Conservation (phyloP, 441 rosid species). For the Metrosideros polymorpha region DNA sequence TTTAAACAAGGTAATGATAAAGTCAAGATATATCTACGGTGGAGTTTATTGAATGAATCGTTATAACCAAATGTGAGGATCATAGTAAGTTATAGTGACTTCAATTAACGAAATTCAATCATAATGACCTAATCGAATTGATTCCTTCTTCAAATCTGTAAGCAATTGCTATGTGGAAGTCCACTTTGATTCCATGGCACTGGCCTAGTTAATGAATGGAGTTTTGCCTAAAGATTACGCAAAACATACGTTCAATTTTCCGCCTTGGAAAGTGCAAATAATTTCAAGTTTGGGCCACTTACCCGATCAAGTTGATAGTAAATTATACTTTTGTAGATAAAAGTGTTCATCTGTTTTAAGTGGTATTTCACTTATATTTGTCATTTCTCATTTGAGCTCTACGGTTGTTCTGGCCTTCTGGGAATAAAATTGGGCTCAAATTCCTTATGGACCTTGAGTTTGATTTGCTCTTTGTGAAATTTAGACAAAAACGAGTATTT, state of each 20-base stretch:
- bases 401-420: neutral
- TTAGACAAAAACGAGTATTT: neutral
- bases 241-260: neutral
- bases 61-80: neutral
- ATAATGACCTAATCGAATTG: neutral
- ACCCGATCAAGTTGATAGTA: neutral
- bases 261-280: slow-evolving; percentile 16
- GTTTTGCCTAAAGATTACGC: neutral
- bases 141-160: neutral
- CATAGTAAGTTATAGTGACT: neutral
- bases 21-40: neutral
- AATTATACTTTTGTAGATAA: neutral
- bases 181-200: neutral
- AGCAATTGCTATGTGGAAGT: neutral
- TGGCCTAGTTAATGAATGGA: neutral
- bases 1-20: neutral
- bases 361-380: neutral
- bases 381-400: neutral
- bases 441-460: neutral
- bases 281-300: slow-evolving; percentile 11
- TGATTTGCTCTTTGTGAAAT: neutral
- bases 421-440: neutral
- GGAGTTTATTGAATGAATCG: neutral
- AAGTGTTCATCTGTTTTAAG: neutral
- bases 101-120: neutral